Evolutionary conservation across 2,329 filamentous ascomycete species (phyloP).

Genomic region (Cladosporium austrohemisphaericum): DNA sequence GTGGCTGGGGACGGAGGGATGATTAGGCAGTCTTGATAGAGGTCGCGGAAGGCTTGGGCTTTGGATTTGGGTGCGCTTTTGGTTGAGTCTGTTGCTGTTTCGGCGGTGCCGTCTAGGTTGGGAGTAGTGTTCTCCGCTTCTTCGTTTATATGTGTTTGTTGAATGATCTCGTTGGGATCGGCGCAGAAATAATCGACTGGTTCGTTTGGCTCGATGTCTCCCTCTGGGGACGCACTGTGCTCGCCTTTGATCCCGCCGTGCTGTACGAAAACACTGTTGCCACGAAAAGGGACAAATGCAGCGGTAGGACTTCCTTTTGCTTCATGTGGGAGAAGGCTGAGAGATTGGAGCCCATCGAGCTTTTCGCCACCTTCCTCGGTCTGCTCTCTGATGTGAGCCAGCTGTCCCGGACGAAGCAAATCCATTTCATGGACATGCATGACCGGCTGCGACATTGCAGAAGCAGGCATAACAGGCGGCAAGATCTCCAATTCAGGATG

Average conservation of each 20-base stretch:
- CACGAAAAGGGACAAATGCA: neutral
- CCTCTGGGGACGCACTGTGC: neutral
- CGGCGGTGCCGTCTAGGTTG: conserved; percentile 9
- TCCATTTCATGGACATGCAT: conserved; percentile 16
- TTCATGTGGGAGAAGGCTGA: too few relatives aligned
- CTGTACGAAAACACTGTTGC: neutral
- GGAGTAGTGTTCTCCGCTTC: neutral
- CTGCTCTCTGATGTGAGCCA: conserved; percentile 20
- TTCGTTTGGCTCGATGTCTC: neutral
- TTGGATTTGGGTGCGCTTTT: conserved; percentile 9
- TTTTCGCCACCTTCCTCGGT: conserved; percentile 18
- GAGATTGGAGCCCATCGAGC: too few relatives aligned
- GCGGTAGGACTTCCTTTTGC: too few relatives aligned
- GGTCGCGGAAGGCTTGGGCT: conserved; percentile 20
- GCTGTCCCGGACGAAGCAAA: neutral
- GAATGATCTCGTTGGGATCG: neutral
- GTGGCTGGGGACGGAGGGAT: neutral
- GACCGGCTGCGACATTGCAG: neutral
- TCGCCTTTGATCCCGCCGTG: neutral
- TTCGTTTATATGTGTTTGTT: neutral
- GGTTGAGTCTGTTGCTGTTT: neutral
- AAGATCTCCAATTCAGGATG: conserved; percentile 48
- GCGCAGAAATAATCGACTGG: neutral
- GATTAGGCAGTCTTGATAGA: conserved; percentile 21
- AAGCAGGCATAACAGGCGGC: conserved; percentile 24